Base-by-base conservation (phyloP, 164 flowering plant genomes). In the Tinospora cordifolia region DNA sequence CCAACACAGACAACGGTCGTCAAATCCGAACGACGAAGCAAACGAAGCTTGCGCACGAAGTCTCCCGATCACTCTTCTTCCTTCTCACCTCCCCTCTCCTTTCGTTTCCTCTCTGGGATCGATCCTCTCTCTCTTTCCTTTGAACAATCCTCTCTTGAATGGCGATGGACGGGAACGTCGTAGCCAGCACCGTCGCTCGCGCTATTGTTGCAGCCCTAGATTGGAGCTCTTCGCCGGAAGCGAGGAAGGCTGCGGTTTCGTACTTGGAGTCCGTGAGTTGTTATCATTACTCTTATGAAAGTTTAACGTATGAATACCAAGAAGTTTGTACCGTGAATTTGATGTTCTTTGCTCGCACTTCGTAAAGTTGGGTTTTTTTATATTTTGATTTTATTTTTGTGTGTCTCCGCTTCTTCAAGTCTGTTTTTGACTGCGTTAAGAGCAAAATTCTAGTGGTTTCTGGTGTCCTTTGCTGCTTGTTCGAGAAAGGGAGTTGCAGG, bases 171-270 rank as follows among this genome's bases (percentile, higher is more conserved):
- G 87, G 81, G 3, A 72, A 65, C 73, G 46, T 47, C 70, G 62
- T 67, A 17, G 89, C 83, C 5, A 83, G 57, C 75, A 87, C 78
- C 77, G 97, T 90, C 34, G 97, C 95, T 38, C 73, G 83, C 60
- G 98, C 95, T 62, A 89, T 90, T 40, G 77, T 71, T 34, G 89
- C 88, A 21, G 90, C 90, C 71, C 84, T 91, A 22, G 92, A 89
- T 72, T 91, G 90, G 93, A 83, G 72, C 67, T 85, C 96, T 4
- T 71, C 96, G 51, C 83, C 89, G 24, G 93, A 91, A 73, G 78
- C 85, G 36, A 85, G 95, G 71, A 83, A 80, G 27, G 84, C 92
- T 17, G 98, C 98, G 8, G 79, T 84, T 72, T 66, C 93, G 26
- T 91, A 74, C 79, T 79, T 91, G 40, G 93, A 94, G 74, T 84